Evolutionary conservation across 2,329 filamentous ascomycete species (phyloP), one percentile per base, ranked within the genome.

Genomic region (Stromatinia cepivora): DNA sequence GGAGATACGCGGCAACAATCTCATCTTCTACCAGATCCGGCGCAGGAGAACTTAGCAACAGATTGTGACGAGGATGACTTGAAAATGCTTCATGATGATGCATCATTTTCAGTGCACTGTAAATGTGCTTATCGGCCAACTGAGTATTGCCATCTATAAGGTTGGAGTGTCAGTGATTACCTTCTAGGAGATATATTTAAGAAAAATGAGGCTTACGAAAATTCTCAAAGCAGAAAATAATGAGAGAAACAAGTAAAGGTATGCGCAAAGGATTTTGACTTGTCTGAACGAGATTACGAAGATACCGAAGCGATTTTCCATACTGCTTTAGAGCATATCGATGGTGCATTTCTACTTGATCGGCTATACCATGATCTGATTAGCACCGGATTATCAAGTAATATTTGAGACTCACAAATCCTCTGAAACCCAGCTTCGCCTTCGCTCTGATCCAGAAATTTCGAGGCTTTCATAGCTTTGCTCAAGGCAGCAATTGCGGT

Each of bases 171-270:
- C 20, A 57, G 54, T 57, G 8, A 57, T 42, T 7, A 42, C 6
- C 8, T 11, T n/a, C 13, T 15, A 4, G 31, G 20, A n/a, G 31
- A 57, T 36, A n/a, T 3, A 4, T 22, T 56, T 13, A n/a, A 57
- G 8, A 22, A 57, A 13, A 57, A 36, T 39, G 10, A 34, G n/a
- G 54, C 54, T 57, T 57, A 57, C 54, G 70, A 11, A 73, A 63
- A 45, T 70, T 75, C 50, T 75, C 73, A 57, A 75, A 75, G 52
- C 71, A 71, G 54, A 69, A 75, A 31, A 75, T 73, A 20, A 75
- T 67, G 15, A 75, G 54, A 20, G 72, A 72, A 22, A 72, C 72
- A 48, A 76, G 70, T 22, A 75, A 66, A n/a, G 71, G 65, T 54
- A 72, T 70, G 50, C 75, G 69, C 28, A 69, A 66, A 15, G 73